Conservation (phyloP, 495 filamentous ascomycete species). For the Gamarada debralockiae region DNA sequence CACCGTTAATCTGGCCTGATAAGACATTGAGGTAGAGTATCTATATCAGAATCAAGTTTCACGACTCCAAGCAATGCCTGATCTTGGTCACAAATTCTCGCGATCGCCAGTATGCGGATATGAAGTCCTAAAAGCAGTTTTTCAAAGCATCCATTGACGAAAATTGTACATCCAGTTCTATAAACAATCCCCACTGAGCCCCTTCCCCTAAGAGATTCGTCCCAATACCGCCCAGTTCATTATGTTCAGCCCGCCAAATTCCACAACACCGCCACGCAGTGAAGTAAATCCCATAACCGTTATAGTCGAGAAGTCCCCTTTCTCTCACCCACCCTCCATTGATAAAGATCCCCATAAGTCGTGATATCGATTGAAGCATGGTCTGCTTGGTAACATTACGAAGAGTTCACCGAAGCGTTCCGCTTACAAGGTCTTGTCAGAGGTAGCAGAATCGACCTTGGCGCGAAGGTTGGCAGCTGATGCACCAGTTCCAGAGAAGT, state of each 20-base stretch:
- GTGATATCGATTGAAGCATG: slow-evolving; percentile 11
- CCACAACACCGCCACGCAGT: slow-evolving; percentile 9
- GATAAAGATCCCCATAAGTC: slow-evolving; percentile 1
- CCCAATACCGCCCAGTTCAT: slow-evolving; percentile 14
- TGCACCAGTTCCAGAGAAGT: slow-evolving; percentile 70
- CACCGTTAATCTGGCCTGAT: too few species aligned
- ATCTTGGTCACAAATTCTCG: too few species aligned
- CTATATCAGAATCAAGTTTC: too few species aligned
- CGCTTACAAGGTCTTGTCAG: slow-evolving; percentile 45
- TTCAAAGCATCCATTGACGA: too few species aligned
- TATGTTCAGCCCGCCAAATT: slow-evolving; percentile 11
- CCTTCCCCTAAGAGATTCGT: slow-evolving; percentile 18
- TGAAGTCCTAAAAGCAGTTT: too few species aligned
- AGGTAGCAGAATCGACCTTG: slow-evolving; percentile 75
- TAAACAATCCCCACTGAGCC: slow-evolving; percentile 12
- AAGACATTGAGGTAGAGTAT: too few species aligned
- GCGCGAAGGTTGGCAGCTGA: slow-evolving; percentile 87
- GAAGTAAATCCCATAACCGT: not conserved
- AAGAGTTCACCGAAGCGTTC: not conserved
- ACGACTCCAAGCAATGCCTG: too few species aligned
- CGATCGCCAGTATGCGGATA: too few species aligned
- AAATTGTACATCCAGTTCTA: slow-evolving; percentile 1
- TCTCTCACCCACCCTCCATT: slow-evolving; percentile 1
- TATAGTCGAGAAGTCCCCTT: not conserved
- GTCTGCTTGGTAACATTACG: slow-evolving; percentile 2